Conservation (phyloP, 805 yeast genomes). For the Cyberlindnera mrakii region DNA sequence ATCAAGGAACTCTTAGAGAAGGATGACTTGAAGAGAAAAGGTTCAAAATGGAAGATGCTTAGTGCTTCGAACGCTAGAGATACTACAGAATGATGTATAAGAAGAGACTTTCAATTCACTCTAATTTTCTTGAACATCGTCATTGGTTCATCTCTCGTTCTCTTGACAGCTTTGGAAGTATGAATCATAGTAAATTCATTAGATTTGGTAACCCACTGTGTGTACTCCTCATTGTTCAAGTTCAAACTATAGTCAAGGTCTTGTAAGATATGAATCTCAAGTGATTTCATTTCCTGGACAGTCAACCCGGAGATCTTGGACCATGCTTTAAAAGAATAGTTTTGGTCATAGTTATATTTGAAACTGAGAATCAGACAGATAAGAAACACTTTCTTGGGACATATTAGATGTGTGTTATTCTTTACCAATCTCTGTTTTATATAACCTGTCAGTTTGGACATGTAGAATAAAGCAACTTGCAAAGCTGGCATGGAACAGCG, state of each 20-base stretch:
- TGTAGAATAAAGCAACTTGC: constrained; percentile 61
- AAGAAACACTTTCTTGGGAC: constrained; percentile 65
- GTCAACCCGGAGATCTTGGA: constrained; percentile 63
- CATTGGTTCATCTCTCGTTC: neutral
- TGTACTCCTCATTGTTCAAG: constrained; percentile 32
- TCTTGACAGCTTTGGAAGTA: neutral
- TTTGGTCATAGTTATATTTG: constrained; percentile 69
- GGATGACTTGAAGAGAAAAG: constrained; percentile 18
- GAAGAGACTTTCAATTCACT: neutral
- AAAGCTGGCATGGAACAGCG: constrained; percentile 55
- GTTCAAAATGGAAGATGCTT: constrained; percentile 20
- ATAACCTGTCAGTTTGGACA: constrained; percentile 39
- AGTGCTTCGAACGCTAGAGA: constrained; percentile 22
- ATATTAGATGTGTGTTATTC: constrained; percentile 17
- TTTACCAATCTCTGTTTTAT: constrained; percentile 7
- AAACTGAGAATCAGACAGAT: constrained; percentile 65
- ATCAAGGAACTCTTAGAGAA: constrained; percentile 44
- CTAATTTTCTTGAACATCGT: neutral
- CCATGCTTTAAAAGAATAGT: constrained; percentile 68
- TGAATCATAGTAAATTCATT: neutral
- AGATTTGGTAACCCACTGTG: neutral
- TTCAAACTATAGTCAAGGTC: constrained; percentile 52
- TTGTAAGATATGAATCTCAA: constrained; percentile 50
- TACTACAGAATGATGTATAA: neutral
- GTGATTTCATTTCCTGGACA: constrained; percentile 38